Evolutionary conservation across 2,329 filamentous ascomycete species (phyloP).

Genomic region (Diaporthe destruens): DNA sequence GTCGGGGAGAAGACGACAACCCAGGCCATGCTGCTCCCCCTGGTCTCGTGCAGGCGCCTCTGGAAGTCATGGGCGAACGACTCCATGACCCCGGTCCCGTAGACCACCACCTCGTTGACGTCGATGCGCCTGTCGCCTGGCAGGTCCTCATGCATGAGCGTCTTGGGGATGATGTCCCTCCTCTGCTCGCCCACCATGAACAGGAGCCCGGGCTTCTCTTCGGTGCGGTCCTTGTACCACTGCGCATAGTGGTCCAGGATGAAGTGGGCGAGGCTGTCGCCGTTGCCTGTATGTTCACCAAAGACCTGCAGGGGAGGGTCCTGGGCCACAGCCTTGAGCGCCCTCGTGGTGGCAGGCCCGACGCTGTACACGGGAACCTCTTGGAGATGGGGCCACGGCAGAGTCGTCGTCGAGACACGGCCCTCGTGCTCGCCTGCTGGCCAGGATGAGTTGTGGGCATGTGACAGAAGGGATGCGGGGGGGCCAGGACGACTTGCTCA

Average conservation of each 20-base stretch:
- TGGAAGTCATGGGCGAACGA: conserved; percentile 80
- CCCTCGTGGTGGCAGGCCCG: conserved; percentile 83
- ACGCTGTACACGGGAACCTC: conserved; percentile 79
- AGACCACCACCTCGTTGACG: conserved; percentile 86
- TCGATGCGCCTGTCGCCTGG: conserved; percentile 64
- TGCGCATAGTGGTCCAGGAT: conserved; percentile 82
- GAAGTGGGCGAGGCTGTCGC: conserved; percentile 80
- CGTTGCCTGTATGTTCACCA: conserved; percentile 87
- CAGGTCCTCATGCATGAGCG: conserved; percentile 72
- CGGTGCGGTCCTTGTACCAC: conserved; percentile 58
- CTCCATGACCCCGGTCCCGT: conserved; percentile 86
- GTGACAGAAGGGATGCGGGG: background rate
- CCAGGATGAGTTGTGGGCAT: conserved; percentile 45
- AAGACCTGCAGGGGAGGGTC: conserved; percentile 71
- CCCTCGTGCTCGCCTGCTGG: background rate
- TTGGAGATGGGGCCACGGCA: conserved; percentile 66
- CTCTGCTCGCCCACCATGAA: conserved; percentile 93
- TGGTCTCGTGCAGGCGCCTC: conserved; percentile 60
- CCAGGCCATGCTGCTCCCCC: conserved; percentile 67
- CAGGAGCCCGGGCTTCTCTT: conserved; percentile 75
- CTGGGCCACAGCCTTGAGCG: conserved; percentile 70
- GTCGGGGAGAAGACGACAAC: conserved; percentile 80
- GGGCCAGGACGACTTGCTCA: conserved; percentile 43
- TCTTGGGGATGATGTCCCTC: conserved; percentile 89
- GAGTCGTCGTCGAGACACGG: conserved; percentile 10